Evolutionary conservation across 441 rosid species (phyloP).

Genomic region (Pelargonium fulgidum): DNA sequence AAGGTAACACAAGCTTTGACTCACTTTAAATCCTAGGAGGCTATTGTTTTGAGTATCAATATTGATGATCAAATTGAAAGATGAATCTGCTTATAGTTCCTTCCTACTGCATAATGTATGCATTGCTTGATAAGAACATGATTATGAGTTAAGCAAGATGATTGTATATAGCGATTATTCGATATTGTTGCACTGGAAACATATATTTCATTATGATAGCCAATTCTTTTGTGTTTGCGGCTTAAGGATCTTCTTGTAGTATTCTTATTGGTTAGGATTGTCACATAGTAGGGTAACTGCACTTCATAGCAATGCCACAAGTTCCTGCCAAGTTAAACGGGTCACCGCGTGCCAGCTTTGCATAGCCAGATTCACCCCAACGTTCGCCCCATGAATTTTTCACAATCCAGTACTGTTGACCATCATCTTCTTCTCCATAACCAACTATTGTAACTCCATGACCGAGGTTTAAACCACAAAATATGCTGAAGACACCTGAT

Average conservation of each 20-base stretch:
- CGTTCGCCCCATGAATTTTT: conserved; percentile 69
- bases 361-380: conserved; percentile 75
- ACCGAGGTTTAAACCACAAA: conserved; percentile 48
- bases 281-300: conserved; percentile 49
- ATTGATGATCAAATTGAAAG: conserved; percentile 4
- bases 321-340: conserved; percentile 28
- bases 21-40: neutral
- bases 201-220: too few relatives aligned
- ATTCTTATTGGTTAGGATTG: too few relatives aligned
- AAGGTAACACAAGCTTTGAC: neutral
- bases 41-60: neutral
- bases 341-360: conserved; percentile 40
- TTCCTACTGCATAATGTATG: too few relatives aligned
- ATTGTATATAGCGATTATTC: too few relatives aligned
- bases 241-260: too few relatives aligned
- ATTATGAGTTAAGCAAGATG: too few relatives aligned
- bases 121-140: too few relatives aligned
- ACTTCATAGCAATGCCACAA: conserved; percentile 64
- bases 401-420: conserved; percentile 54
- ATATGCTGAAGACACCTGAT: conserved; percentile 47
- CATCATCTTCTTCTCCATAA: conserved; percentile 40
- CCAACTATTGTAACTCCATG: conserved; percentile 73
- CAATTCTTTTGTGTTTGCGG: too few relatives aligned
- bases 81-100: neutral
- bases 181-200: too few relatives aligned